Base-by-base conservation (phyloP, 306 rosid species). In the Parietaria judaica region DNA sequence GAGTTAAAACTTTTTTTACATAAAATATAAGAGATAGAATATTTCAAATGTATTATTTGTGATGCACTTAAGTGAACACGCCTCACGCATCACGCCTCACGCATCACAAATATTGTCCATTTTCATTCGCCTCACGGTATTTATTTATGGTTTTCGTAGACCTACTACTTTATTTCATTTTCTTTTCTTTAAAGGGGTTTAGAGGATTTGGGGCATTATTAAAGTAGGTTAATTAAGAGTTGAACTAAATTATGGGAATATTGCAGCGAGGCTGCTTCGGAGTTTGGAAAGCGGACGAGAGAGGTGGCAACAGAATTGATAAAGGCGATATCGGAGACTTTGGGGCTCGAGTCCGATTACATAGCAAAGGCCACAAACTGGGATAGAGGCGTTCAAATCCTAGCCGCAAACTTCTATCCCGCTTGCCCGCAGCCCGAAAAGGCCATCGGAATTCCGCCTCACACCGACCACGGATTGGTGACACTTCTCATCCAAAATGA, bases 381-480 rank as follows among this genome's bases (percentile, higher is more conserved):
- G 49, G 73, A 83, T 44, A 63, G 65, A 35, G 80, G 90, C 51
- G 48, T 68, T 5, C 85, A 79, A 61, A 5, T 70, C 46, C 37
- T 79, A 2, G 62, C 56, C 12, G 83, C 79, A 68, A 86, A 83
- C 70, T 37, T 81, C 0, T 83, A 81, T 54, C 89, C 87, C 6
- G 82, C 87, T 51, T 86, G 95, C 74, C 89, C 89, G 3, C 80
- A 77, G 41, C 85, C 89, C 0, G 84, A 86, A 11, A 65, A 72
- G 23, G 87, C 84, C 66, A 60, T 79, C 77, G 90, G 95, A 47
- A 69, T 86, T 64, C 89, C 85, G 8, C 82, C 87, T 36, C 95
- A 86, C 78, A 76, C 87, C 5, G 95, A 86, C 59, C 83, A 76
- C n/a, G 87, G 79, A 68, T 78, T 83, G 52, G 56, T 86, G 58